Conservation (phyloP, 805 yeast genomes). For the Saccharomycopsis synnaedendra region DNA sequence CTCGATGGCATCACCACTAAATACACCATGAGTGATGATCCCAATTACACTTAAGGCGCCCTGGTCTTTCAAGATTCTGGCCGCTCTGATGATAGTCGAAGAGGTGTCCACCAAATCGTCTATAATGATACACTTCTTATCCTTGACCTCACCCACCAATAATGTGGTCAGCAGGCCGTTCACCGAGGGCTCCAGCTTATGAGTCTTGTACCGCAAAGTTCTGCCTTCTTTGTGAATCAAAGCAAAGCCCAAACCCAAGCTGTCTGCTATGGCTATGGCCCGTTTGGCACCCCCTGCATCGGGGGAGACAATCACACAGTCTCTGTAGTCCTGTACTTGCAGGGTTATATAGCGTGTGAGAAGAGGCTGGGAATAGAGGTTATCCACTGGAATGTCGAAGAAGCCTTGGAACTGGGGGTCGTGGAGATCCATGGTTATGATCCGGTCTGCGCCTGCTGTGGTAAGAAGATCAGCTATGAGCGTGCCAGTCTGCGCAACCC, state of each 20-base stretch:
- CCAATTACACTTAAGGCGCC: constrained; percentile 86
- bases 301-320: constrained; percentile 90
- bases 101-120: constrained; percentile 95
- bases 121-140: constrained; percentile 75
- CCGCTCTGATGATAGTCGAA: constrained; percentile 85
- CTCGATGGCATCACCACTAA: constrained; percentile 81
- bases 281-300: constrained; percentile 99
- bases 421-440: constrained; percentile 95
- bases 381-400: constrained; percentile 93
- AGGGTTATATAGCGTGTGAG: constrained; percentile 75
- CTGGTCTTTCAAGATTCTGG: constrained; percentile 80
- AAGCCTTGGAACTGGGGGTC: constrained; percentile 98
- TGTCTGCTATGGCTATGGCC: constrained; percentile 90
- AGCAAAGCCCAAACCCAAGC: constrained; percentile 81
- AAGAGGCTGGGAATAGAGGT: constrained; percentile 79
- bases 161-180: constrained; percentile 36
- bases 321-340: constrained; percentile 64
- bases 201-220: constrained; percentile 19
- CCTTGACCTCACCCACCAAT: constrained; percentile 92
- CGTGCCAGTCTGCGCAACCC: constrained; percentile 96
- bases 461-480: constrained; percentile 78
- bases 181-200: background rate
- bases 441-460: constrained; percentile 92
- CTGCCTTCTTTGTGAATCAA: constrained; percentile 90
- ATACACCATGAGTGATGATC: constrained; percentile 83